Base-by-base conservation (phyloP, 2,329 filamentous ascomycete species). In the Ramularia endophylla region DNA sequence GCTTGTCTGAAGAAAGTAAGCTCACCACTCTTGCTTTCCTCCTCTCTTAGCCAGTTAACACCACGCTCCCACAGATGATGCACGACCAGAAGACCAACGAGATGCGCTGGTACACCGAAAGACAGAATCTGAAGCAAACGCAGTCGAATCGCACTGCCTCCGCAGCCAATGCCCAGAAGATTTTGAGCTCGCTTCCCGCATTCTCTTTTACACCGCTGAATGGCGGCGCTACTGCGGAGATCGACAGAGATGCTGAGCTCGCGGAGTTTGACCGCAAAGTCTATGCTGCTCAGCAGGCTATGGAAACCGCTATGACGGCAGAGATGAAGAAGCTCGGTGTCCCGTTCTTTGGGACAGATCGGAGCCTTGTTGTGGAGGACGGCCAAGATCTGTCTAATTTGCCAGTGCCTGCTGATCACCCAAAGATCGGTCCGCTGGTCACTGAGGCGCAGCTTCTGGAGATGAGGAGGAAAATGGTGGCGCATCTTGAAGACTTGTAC, bases 51-150 rank as follows among this genome's bases (percentile, higher is more conserved):
- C 46, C 41, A 51, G 55, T 59, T 54, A 42, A 54, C 57, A 51
- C 37, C 27, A 27, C 16, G 15, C 32, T 19, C 20, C 20, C 15
- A 3, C 46, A 79, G 63, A 68, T 85, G 60, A 82, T 84, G 45
- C 70, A 70, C 40, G 72, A 77, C 30, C 80, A 85, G 58, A 73
- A 79, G 52, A 69, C 72, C 29, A 74, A 83, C 52, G 78, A 84
- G 50, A 70, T 70, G 49, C 71, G 77, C 50, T 85, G 81, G 70
- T 62, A 60, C 31, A 47, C 44, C 11, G 59, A 59, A 32, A 47
- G 59, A 22, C 60, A 61, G 46, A 53, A 51, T 12, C 39, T 64
- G 19, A 64, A 64, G 47, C 51, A 56, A n/a, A 49, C 43, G 1
- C 58, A 61, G 32, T 52, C 52, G 30, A 56, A 49, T 16, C 49